Percentiles rank a stretch among this genome's conserved stretches.
phyloP scores from a whole-genome alignment of 2,329 filamentous ascomycete genomes.

The Dendryphion nanum region DNA sequence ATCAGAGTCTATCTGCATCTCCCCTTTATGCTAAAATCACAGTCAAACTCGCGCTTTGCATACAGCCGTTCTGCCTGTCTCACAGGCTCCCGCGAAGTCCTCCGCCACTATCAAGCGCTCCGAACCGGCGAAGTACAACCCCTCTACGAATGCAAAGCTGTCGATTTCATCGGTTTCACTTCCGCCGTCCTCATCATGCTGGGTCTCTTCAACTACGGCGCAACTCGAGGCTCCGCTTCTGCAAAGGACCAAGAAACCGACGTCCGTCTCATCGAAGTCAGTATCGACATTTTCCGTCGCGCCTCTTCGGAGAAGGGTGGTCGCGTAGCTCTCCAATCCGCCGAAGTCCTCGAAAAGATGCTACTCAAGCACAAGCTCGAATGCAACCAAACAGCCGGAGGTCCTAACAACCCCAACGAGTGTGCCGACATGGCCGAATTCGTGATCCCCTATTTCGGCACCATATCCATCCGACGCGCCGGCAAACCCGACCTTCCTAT shows the following conservation, averaged over 20 bases:
- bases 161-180: conserved; percentile 50
- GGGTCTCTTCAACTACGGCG: conserved; percentile 40
- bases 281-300: conserved; percentile 43
- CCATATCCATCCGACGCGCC: conserved; percentile 37
- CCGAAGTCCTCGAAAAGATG: conserved; percentile 40
- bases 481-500: conserved; percentile 14
- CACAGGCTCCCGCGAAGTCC: conserved; percentile 41
- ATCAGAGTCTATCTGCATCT: conserved; percentile 47
- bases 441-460: conserved; percentile 44
- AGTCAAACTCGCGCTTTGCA: conserved; percentile 37
- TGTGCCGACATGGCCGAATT: conserved; percentile 23
- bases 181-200: conserved; percentile 44
- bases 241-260: conserved; percentile 35
- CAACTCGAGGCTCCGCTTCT: conserved; percentile 6
- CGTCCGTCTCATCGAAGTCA: conserved; percentile 38
- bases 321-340: conserved; percentile 40
- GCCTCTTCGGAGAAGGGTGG: conserved; percentile 42
- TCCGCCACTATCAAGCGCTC: conserved; percentile 41
- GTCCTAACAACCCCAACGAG: conserved; percentile 1
- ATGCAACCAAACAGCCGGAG: conserved; percentile 5
- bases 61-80: conserved; percentile 42
- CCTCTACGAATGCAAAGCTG: conserved; percentile 47
- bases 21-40: conserved; percentile 44
- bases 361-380: conserved; percentile 25
- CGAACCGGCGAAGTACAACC: conserved; percentile 34